phyloP scores from a whole-genome alignment of 306 rosid genomes.

The Trifolium pratense region DNA sequence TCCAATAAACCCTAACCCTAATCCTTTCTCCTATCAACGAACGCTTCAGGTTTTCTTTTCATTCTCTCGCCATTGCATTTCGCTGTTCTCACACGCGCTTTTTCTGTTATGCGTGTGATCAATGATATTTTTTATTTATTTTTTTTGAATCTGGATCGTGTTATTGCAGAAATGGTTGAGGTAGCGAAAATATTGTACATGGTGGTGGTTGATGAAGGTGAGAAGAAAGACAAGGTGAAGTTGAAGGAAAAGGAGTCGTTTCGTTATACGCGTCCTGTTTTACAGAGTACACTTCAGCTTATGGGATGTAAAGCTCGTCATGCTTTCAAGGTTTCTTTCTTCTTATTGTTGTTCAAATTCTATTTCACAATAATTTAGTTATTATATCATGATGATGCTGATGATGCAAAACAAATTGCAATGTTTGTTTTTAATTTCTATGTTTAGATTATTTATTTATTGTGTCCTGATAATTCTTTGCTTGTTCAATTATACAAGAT shows the following conservation, averaged over 20 bases:
- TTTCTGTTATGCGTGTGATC: not conserved
- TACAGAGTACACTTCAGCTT: constrained; percentile 86
- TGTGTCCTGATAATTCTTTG: too few relatives aligned
- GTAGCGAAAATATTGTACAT: constrained; percentile 59
- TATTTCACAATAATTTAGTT: not conserved
- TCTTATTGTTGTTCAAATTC: not conserved
- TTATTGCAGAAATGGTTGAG: constrained; percentile 38
- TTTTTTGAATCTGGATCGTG: constrained; percentile 34
- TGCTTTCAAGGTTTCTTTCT: constrained; percentile 71
- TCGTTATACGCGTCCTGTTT: constrained; percentile 75
- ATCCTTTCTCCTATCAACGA: not conserved
- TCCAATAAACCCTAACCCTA: too few relatives aligned
- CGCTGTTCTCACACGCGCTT: too few relatives aligned
- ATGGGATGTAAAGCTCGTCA: constrained; percentile 97
- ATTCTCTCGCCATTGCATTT: not conserved
- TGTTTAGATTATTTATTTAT: not conserved
- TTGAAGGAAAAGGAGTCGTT: constrained; percentile 54
- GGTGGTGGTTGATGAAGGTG: constrained; percentile 73
- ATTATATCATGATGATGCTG: not conserved
- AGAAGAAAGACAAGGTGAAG: constrained; percentile 38
- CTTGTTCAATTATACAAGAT: not conserved
- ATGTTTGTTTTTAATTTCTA: not conserved
- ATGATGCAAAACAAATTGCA: too few relatives aligned
- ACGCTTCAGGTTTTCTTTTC: not conserved
- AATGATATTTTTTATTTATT: not conserved